Base-by-base conservation (phyloP, 2,329 filamentous ascomycete genomes). In the Fusarium sp. region DNA sequence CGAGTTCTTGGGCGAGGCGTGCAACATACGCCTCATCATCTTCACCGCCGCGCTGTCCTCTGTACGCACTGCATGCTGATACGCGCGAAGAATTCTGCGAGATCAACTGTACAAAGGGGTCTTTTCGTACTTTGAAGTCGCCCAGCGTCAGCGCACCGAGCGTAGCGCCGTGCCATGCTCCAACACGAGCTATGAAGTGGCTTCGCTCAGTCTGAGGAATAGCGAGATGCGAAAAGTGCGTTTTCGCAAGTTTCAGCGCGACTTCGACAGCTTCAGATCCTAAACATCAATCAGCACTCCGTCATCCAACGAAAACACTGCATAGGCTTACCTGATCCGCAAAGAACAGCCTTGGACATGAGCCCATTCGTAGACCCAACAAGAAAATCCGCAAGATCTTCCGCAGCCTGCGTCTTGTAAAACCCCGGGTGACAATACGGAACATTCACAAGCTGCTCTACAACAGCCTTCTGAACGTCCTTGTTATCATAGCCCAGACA, bases 1-100 rank as follows among this genome's bases (percentile, higher is more conserved):
- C 86, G 0, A 89, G 73, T 61, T 88, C 86, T 3, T 77, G 71
- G 0, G 83, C 80, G 0, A 89, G 79, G 1, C 83, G 77, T 0
- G 58, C 38, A 0, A 84, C 82, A 54, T 85, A 89, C 9, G 79
- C 76, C 3, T 79, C 80, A 19, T 86, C 63, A 6, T 53, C 32
- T 16, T 71, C 68, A 5, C 60, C 67, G 0, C 54, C n/a, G 1
- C 30, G 54, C 11, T 40, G 37, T 11, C 68, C 68, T 5, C 68
- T 63, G 25, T 71, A 71, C 4, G 67, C n/a, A 30, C 68, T 71
- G 11, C 68, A 71, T 0, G 68, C 68, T 1, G 68, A 71, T 4
- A 71, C 56, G 0, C 47, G 71, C 0, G 74, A 75, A 1, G 72
- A 61, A 9, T 65, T 77, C 23, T 70, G 63, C 7, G 70, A 61